Conservation (phyloP, 768 basidiomycete species). For the Podaxis sp. region DNA sequence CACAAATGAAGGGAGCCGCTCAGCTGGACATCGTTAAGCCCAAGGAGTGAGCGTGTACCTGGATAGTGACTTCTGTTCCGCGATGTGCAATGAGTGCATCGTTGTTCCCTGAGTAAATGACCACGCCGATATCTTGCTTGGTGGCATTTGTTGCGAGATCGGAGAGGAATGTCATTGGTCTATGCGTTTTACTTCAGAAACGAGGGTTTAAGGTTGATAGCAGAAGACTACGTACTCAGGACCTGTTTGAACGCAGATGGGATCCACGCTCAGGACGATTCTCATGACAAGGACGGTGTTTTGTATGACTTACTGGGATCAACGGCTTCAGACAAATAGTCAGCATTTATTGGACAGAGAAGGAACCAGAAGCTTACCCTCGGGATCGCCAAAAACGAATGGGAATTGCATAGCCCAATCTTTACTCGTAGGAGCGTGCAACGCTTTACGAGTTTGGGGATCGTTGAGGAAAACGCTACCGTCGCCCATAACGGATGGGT, state of each 20-base stretch:
- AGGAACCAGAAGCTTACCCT: slow-evolving; percentile 24
- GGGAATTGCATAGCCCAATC: slow-evolving; percentile 40
- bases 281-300: background rate
- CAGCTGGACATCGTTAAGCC: background rate
- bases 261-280: background rate
- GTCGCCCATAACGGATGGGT: slow-evolving; percentile 50
- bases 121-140: slow-evolving; percentile 45
- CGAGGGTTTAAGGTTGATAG: background rate
- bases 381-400: slow-evolving; percentile 38
- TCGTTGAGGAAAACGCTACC: slow-evolving; percentile 65
- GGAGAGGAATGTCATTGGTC: slow-evolving; percentile 62
- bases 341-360: background rate
- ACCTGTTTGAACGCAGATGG: slow-evolving; percentile 22
- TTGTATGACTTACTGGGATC: slow-evolving; percentile 35
- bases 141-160: slow-evolving; percentile 69
- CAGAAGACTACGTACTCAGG: slow-evolving; percentile 29
- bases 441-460: slow-evolving; percentile 50
- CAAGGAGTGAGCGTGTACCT: slow-evolving; percentile 31
- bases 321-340: slow-evolving; percentile 21
- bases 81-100: slow-evolving; percentile 65
- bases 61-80: slow-evolving; percentile 64
- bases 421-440: slow-evolving; percentile 68
- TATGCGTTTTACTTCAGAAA: slow-evolving; percentile 21
- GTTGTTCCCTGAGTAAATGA: slow-evolving; percentile 69
- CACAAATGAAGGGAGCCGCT: slow-evolving; percentile 4